phyloP scores from a whole-genome alignment of 177 flowering plant species.

The Vitis hybrid region DNA sequence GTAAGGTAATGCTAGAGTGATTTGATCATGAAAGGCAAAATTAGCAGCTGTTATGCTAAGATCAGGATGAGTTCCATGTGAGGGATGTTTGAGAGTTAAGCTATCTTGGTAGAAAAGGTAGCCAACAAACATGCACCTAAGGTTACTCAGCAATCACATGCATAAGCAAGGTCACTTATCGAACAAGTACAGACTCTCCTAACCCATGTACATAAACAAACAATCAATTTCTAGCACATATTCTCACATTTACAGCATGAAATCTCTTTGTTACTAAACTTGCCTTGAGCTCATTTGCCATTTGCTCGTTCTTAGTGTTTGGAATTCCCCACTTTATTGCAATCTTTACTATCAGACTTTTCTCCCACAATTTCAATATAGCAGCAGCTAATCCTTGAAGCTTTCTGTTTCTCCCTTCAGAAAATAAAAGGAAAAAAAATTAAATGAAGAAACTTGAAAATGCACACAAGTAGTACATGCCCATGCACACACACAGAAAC shows the following conservation, averaged over 20 bases:
- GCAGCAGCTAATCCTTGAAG: slow-evolving; percentile 94
- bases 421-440: slow-evolving; percentile 12
- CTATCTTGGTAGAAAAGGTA: too few relatives aligned
- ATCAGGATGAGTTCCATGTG: too few relatives aligned
- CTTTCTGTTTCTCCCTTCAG: slow-evolving; percentile 72
- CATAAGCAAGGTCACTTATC: too few relatives aligned
- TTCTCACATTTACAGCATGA: not conserved
- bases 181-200: too few relatives aligned
- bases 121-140: too few relatives aligned
- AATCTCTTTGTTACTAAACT: slow-evolving; percentile 22
- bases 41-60: too few relatives aligned
- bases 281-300: slow-evolving; percentile 95
- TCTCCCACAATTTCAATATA: slow-evolving; percentile 88
- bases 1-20: too few relatives aligned
- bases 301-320: slow-evolving; percentile 67
- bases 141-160: too few relatives aligned
- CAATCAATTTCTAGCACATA: too few relatives aligned
- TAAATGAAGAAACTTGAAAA: not conserved
- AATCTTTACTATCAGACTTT: slow-evolving; percentile 75
- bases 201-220: too few relatives aligned
- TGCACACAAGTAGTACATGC: slow-evolving; percentile 1
- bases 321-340: slow-evolving; percentile 83
- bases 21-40: too few relatives aligned
- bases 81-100: too few relatives aligned
- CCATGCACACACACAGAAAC: not conserved